These are phyloP conservation scores for Anthracocystis setariae DNA, from an alignment of 1,284 basidiomycete genomes.

Conservation along the genomic window DNA sequence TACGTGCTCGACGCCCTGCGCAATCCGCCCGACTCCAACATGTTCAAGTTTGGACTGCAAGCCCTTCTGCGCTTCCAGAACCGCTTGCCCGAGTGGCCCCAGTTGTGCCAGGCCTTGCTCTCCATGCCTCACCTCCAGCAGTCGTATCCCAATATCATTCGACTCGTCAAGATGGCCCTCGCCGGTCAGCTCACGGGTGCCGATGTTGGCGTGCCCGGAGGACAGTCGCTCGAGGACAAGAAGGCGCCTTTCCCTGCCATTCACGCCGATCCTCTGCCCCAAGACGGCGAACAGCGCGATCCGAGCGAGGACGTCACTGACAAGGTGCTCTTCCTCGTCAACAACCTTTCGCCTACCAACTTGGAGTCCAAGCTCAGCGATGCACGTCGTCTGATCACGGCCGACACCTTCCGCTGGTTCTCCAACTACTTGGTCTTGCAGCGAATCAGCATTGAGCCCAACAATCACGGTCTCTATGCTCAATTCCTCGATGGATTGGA, in stretches of 20 bases:
- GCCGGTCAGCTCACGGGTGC: slow-evolving; percentile 37
- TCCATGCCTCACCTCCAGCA: slow-evolving; percentile 88
- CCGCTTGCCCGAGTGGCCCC: slow-evolving; percentile 90
- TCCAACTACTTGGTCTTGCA: slow-evolving; percentile 97
- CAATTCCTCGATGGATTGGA: slow-evolving; percentile 85
- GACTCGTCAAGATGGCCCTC: slow-evolving; percentile 55
- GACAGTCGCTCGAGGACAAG: slow-evolving; percentile 51
- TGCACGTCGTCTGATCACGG: slow-evolving; percentile 53
- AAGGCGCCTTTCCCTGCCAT: slow-evolving; percentile 70
- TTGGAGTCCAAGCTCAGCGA: slow-evolving; percentile 76
- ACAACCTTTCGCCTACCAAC: slow-evolving; percentile 94
- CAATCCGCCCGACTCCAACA: slow-evolving; percentile 82
- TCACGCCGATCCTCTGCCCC: slow-evolving; percentile 68
- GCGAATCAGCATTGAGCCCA: slow-evolving; percentile 93
- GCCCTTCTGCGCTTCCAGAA: slow-evolving; percentile 88
- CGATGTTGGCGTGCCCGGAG: slow-evolving; percentile 34
- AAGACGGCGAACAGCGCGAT: slow-evolving; percentile 61
- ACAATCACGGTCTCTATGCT: slow-evolving; percentile 95
- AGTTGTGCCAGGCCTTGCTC: slow-evolving; percentile 87
- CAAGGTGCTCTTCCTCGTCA: slow-evolving; percentile 96
- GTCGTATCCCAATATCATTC: slow-evolving; percentile 81
- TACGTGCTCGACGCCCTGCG: slow-evolving; percentile 91
- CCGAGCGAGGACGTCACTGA: slow-evolving; percentile 91
- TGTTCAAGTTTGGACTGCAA: slow-evolving; percentile 95
- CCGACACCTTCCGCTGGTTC: slow-evolving; percentile 78